phyloP scores from a whole-genome alignment of 2,329 filamentous ascomycete genomes.

The Fusarium compactum region DNA sequence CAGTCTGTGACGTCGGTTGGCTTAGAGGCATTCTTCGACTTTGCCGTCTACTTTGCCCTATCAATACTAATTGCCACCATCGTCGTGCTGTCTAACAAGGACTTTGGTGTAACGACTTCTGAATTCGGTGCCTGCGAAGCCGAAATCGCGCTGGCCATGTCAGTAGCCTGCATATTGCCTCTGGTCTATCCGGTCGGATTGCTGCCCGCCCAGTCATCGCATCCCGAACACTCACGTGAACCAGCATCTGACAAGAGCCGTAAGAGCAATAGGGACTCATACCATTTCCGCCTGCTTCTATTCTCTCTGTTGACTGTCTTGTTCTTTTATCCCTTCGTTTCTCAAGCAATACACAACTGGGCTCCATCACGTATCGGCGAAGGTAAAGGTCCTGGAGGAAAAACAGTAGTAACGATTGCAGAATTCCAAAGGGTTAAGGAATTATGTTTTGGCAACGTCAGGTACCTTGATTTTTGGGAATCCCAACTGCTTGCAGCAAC shows the following conservation, averaged over 20 bases:
- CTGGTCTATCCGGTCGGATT: not conserved
- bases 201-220: not conserved
- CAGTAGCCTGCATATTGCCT: not conserved
- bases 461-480: not conserved
- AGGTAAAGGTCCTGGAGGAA: not conserved
- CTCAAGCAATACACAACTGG: not conserved
- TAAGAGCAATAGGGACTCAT: not conserved
- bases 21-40: not conserved
- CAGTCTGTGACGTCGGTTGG: not conserved
- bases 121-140: not conserved
- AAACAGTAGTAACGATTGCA: not conserved
- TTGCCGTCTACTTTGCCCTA: not conserved
- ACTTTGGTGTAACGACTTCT: not conserved
- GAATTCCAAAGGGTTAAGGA: not conserved
- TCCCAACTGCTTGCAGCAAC: not conserved
- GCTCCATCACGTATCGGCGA: not conserved
- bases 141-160: not conserved
- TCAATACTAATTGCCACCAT: not conserved
- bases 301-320: not conserved
- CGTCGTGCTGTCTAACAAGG: not conserved
- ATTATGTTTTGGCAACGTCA: not conserved
- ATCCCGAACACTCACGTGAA: not conserved
- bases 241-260: not conserved
- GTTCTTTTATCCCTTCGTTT: not conserved
- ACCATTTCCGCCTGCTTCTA: not conserved